Conservation (phyloP, 2,329 filamentous ascomycete genomes). For the Ophiostoma quercus region DNA sequence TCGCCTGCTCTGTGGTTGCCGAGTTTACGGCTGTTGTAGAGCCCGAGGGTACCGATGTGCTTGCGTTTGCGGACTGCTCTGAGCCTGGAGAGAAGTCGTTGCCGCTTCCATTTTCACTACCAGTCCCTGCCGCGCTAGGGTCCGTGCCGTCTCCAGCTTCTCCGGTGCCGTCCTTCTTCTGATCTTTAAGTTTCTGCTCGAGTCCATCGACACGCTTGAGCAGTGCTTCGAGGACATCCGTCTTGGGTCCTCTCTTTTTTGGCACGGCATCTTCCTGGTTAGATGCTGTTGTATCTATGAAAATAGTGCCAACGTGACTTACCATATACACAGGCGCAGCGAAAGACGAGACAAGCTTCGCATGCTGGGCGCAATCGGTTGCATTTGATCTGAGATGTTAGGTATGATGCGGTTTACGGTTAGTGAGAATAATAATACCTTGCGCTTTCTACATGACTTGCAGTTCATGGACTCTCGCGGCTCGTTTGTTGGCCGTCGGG, state of each 20-base stretch:
- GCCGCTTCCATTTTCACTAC: conserved; percentile 28
- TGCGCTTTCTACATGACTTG: conserved; percentile 88
- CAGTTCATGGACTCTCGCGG: conserved; percentile 91
- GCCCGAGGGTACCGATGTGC: not conserved
- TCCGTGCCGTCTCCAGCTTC: conserved; percentile 26
- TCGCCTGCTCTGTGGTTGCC: not conserved
- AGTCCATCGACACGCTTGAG: conserved; percentile 80
- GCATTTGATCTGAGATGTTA: conserved; percentile 70
- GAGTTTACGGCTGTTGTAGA: not conserved
- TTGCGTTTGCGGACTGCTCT: not conserved
- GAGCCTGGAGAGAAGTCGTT: conserved; percentile 21
- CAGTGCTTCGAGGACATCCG: conserved; percentile 78
- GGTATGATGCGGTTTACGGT: not conserved
- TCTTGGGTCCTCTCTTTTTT: conserved; percentile 86
- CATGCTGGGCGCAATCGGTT: conserved; percentile 79
- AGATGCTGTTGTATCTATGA: not conserved
- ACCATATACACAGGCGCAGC: conserved; percentile 86
- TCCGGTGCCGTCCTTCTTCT: conserved; percentile 45
- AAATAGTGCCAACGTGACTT: conserved; percentile 31
- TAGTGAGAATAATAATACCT: conserved; percentile 50
- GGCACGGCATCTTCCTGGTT: conserved; percentile 66
- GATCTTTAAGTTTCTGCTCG: conserved; percentile 69
- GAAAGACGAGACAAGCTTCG: conserved; percentile 84
- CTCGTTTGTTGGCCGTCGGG: conserved; percentile 65
- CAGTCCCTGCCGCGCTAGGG: conserved; percentile 18